Evolutionary conservation across 1,139 yeast species (phyloP).

Genomic region (Candida sanyaensis): DNA sequence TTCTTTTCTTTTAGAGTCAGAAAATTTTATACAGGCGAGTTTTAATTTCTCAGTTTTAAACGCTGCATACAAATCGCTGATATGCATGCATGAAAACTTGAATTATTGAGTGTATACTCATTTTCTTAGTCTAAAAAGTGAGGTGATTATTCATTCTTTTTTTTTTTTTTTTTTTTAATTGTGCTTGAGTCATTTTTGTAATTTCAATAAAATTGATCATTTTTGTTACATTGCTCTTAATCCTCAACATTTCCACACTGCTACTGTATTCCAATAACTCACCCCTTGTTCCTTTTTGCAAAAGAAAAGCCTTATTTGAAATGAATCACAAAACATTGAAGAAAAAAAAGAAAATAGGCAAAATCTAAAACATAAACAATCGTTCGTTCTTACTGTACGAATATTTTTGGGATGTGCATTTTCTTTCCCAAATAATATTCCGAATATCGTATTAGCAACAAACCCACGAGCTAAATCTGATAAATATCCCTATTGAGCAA

Average conservation of each 20-base stretch:
- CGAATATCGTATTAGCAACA: background rate
- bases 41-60: background rate
- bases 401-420: background rate
- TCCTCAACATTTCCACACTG: too few species aligned
- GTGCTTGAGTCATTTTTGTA: background rate
- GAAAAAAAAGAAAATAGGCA: background rate
- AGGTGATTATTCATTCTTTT: conserved; percentile 6
- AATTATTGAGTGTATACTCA: too few species aligned
- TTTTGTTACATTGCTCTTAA: background rate
- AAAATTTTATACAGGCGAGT: background rate
- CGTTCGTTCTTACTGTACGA: background rate
- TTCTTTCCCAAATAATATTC: background rate
- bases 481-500: too few species aligned
- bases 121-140: background rate
- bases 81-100: background rate
- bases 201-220: background rate
- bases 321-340: background rate
- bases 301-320: too few species aligned
- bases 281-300: too few species aligned
- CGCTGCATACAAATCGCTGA: background rate
- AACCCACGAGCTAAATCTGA: background rate
- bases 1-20: too few species aligned
- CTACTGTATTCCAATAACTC: too few species aligned
- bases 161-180: too few species aligned
- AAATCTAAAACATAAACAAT: background rate